Base-by-base conservation (phyloP, 2,329 filamentous ascomycete genomes). In the Nothophaeocryptopus gaeumannii region DNA sequence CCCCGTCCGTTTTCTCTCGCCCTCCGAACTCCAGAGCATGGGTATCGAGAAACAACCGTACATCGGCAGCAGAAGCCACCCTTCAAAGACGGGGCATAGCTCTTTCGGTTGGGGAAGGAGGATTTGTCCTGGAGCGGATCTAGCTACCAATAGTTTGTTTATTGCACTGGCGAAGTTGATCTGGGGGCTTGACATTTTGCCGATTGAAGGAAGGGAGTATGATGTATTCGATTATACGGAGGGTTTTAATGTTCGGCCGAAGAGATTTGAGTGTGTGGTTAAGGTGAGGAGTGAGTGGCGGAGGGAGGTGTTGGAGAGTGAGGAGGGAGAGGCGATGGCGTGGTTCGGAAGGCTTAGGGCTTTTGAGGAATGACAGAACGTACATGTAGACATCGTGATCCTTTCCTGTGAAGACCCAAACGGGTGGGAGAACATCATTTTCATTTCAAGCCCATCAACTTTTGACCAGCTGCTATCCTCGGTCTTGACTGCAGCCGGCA, bases 61-160 rank as follows among this genome's bases (percentile, higher is more conserved):
- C 16, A 13, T 44, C 5, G 55, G 55, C 26, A 11, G 5, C 55
- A 63, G 43, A 65, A 67, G 13, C 59, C 64, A 45, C 47, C 70
- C 36, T 63, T 63, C 53, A 58, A 69, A 49, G 62, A 66, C 9
- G 65, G 69, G 69, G 50, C 75, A 78, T 37, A 77, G 73, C 57
- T 62, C 61, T 1, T 78, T 78, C 54, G 76, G 75, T 0, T 72
- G 69, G 12, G 76, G 76, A 0, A 67, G 76, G 7, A 66, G 76
- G 5, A 70, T 73, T 13, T 78, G 76, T 53, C 68, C 70, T 2
- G 76, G 77, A 0, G 72, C 78, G 56, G 77, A 81, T 41, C 68
- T 82, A 1, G 59, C 76, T 0, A 72, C 75, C 35, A 74, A 77
- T 0, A 78, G 72, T 0, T 68, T 81, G 16, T 71, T 62, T 56